Evolutionary conservation across 805 yeast genomes (phyloP).

Genomic region (Clavispora asparagi): DNA sequence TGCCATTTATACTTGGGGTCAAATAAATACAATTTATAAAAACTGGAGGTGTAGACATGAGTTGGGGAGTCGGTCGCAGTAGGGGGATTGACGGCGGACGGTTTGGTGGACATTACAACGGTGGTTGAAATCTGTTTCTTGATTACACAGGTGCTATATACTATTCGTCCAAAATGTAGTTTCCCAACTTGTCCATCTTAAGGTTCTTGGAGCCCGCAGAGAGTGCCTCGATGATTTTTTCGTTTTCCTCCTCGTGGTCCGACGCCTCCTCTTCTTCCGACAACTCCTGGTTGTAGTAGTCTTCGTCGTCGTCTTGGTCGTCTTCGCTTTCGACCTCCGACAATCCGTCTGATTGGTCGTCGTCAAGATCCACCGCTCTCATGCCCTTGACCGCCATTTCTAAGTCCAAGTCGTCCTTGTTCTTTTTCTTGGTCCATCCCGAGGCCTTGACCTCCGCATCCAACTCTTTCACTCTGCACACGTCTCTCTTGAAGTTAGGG

Average conservation of each 20-base stretch:
- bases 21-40: neutral
- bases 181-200: constrained; percentile 79
- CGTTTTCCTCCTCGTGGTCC: constrained; percentile 33
- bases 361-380: constrained; percentile 42
- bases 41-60: neutral
- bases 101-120: too few species aligned
- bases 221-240: constrained; percentile 65
- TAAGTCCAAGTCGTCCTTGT: constrained; percentile 48
- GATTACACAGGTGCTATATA: neutral
- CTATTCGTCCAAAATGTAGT: constrained; percentile 58
- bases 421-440: constrained; percentile 54
- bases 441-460: constrained; percentile 91
- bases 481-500: constrained; percentile 77
- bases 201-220: constrained; percentile 58
- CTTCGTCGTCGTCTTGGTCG: constrained; percentile 26
- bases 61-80: neutral
- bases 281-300: constrained; percentile 5
- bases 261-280: constrained; percentile 29
- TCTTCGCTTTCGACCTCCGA: constrained; percentile 32
- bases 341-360: constrained; percentile 17
- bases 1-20: constrained; percentile 4
- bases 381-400: constrained; percentile 70
- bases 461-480: constrained; percentile 58
- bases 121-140: neutral
- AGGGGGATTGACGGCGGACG: too few species aligned